phyloP scores from a whole-genome alignment of 352 stramenopile species.

The Pythium brachiatum region DNA sequence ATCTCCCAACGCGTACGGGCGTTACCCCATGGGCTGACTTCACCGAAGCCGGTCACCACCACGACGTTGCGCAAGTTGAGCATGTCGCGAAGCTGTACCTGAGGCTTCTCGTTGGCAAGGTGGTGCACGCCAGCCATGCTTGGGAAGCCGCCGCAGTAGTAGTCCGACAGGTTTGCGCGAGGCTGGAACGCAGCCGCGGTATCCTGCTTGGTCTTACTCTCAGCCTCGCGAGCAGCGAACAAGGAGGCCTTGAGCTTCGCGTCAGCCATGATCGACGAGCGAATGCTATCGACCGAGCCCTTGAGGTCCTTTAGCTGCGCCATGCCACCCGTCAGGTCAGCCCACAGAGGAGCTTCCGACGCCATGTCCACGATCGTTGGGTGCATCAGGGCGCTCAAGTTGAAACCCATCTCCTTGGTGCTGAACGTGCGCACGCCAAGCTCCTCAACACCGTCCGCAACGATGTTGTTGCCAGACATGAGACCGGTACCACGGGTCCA shows the following conservation, averaged over 20 bases:
- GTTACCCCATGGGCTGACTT: constrained; percentile 86
- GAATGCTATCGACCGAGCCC: constrained; percentile 54
- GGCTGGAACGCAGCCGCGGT: constrained; percentile 31
- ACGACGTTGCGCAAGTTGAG: constrained; percentile 82
- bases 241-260: constrained; percentile 50
- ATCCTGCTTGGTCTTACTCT: constrained; percentile 10
- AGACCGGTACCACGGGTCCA: constrained; percentile 86
- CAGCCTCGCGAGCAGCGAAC: constrained; percentile 30
- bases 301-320: constrained; percentile 73
- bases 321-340: constrained; percentile 81
- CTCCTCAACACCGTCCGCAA: constrained; percentile 76
- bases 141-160: constrained; percentile 74
- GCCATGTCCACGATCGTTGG: constrained; percentile 73
- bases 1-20: constrained; percentile 88
- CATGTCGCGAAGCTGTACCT: constrained; percentile 62
- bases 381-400: constrained; percentile 81
- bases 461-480: constrained; percentile 89
- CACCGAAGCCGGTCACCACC: constrained; percentile 83
- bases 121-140: constrained; percentile 37
- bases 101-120: constrained; percentile 37
- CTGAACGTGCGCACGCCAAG: constrained; percentile 84
- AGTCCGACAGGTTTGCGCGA: constrained; percentile 68
- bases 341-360: constrained; percentile 68
- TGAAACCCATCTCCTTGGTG: constrained; percentile 88
- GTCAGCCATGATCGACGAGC: constrained; percentile 48